Evolutionary conservation across 331 rosid genomes (phyloP), one percentile per base, ranked within the genome.

Genomic region (Pyrus hybrid): DNA sequence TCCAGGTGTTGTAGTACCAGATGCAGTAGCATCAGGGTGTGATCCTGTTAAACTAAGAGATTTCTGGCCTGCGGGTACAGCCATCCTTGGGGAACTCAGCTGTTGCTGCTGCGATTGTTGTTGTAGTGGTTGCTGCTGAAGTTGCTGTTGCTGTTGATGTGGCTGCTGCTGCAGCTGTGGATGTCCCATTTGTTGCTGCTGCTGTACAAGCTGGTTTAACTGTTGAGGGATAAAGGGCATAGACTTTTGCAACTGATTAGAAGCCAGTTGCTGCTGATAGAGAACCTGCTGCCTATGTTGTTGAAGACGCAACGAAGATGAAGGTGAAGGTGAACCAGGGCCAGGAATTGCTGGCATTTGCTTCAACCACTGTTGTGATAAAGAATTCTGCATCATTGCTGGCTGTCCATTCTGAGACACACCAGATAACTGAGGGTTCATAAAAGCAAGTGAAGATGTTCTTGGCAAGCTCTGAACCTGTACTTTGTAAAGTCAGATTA

Each of bases 41-140:
- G 99, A 95, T 77, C 99, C 99, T 75, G 99, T 92, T 73, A 92
- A 84, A 79, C 99, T 95, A 35, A 95, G 88, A 83, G 99, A 80
- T 80, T 95, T 95, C 86, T 95, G 99, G 85, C 93, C 97, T 5
- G 85, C 54, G 8, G 89, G 89, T 65, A 90, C 99, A 56, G 86
- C 80, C 78, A 94, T 79, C 83, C 97, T 92, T 0, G 99, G 99
- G 79, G 97, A 94, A 68, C 80, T 87, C 85, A 83, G 97, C 78
- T 88, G 96, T 80, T 90, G 98, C 58, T 89, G 91, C 58, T 83
- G 91, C 16, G 88, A 80, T 45, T 85, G 98, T 64, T 87, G 92
- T 63, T 85, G 98, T 18, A 67, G 79, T 35, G 72, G 78, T 4
- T 62, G 89, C 62, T 71, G 94, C 2, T 78, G 91, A 16, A 79